Evolutionary conservation across 2,329 filamentous ascomycete genomes (phyloP).

Genomic region (Fusarium sp.): DNA sequence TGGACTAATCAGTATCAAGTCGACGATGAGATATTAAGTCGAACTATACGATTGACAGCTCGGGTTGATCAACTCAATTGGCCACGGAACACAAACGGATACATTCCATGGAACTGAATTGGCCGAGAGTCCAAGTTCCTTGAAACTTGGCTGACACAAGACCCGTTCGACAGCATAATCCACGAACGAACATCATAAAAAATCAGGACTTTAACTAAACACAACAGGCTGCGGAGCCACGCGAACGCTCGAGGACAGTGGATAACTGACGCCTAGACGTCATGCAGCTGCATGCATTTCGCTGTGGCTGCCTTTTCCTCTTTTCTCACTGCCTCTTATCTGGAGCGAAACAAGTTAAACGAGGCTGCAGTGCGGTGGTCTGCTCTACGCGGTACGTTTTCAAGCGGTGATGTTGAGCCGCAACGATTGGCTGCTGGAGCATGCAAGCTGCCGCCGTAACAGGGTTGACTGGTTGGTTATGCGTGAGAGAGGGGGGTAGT

Average conservation of each 20-base stretch:
- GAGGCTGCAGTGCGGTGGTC: constrained; percentile 32
- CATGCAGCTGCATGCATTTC: constrained; percentile 11
- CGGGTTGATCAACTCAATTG: constrained; percentile 10
- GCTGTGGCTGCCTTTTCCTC: constrained; percentile 21
- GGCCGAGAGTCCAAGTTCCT: constrained; percentile 3
- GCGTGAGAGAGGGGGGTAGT: constrained; percentile 10
- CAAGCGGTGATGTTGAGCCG: constrained; percentile 7
- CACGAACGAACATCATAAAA: constrained; percentile 1
- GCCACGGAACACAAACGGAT: constrained; percentile 11
- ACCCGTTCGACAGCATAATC: not conserved
- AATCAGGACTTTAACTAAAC: constrained; percentile 11
- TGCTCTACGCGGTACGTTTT: constrained; percentile 4
- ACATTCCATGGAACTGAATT: not conserved
- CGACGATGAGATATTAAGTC: not conserved
- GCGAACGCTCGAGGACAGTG: constrained; percentile 9
- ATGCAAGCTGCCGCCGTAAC: constrained; percentile 19
- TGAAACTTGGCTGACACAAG: constrained; percentile 26
- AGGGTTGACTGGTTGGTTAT: constrained; percentile 16
- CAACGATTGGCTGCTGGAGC: constrained; percentile 24
- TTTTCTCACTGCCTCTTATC: constrained; percentile 6
- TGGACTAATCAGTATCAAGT: not conserved
- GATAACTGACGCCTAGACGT: constrained; percentile 15
- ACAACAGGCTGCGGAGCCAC: constrained; percentile 16
- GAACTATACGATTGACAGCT: not conserved
- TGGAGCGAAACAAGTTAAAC: constrained; percentile 21